Evolutionary conservation across 2,329 filamentous ascomycete genomes (phyloP).

Genomic region (Aspergillus eucalypticola): DNA sequence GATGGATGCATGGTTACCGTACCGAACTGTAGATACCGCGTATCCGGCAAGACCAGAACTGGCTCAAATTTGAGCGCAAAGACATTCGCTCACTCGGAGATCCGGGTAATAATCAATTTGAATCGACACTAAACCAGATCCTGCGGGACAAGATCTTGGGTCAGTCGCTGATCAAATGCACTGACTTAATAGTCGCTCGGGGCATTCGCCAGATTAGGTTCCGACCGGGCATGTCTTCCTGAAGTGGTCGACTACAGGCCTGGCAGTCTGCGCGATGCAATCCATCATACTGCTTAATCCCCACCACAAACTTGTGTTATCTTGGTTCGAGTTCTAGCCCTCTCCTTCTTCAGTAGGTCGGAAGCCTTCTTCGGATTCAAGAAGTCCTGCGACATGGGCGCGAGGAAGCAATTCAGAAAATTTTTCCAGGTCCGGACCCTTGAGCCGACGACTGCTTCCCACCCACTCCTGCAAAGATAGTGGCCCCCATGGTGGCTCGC

Average conservation of each 20-base stretch:
- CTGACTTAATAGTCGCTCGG: neutral
- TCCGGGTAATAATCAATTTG: neutral
- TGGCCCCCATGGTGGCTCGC: neutral
- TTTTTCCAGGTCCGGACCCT: neutral
- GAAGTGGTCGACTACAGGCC: neutral
- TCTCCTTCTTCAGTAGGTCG: neutral
- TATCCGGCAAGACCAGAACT: neutral
- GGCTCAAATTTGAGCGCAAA: neutral
- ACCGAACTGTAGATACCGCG: neutral
- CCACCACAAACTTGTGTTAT: neutral
- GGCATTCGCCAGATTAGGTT: neutral
- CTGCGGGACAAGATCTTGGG: neutral
- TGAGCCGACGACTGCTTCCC: neutral
- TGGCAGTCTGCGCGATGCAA: neutral
- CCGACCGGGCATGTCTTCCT: neutral
- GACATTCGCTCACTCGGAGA: neutral
- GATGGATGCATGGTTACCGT: neutral
- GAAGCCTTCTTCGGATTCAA: neutral
- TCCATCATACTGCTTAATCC: neutral
- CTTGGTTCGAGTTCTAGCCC: too few relatives aligned
- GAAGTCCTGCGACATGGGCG: neutral
- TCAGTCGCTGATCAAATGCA: neutral
- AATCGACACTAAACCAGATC: conserved; percentile 1
- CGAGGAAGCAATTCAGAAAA: neutral
- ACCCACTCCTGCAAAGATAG: too few relatives aligned